A percentile compares a stretch with the other conserved stretches of the same genome.
These are phyloP conservation scores for Monosporascus sp. DNA, from an alignment of 2,329 filamentous ascomycete species.

Conservation along the genomic window DNA sequence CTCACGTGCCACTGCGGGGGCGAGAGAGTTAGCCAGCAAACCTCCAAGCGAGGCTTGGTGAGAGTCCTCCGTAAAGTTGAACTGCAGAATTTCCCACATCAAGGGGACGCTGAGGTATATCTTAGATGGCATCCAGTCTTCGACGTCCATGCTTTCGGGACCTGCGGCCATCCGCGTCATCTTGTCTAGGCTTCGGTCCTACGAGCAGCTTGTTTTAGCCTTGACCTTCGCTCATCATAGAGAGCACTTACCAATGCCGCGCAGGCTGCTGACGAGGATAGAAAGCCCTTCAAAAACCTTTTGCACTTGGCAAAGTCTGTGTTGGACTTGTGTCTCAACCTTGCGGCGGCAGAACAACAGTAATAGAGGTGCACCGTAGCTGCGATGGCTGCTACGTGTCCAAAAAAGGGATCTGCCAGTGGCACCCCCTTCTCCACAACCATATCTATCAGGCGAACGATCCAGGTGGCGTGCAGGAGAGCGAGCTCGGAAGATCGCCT, in stretches of 20 bases:
- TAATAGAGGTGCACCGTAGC: constrained; percentile 50
- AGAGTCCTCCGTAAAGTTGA: constrained; percentile 36
- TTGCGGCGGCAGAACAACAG: constrained; percentile 43
- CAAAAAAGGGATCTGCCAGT: constrained; percentile 47
- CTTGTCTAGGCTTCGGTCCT: constrained; percentile 43
- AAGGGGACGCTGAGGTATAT: constrained; percentile 47
- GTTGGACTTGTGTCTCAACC: constrained; percentile 46
- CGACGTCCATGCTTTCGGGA: constrained; percentile 40
- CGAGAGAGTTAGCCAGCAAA: constrained; percentile 38
- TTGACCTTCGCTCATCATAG: not conserved
- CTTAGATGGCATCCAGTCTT: constrained; percentile 48
- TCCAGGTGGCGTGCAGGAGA: constrained; percentile 47
- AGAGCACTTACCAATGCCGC: constrained; percentile 34
- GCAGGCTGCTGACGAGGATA: constrained; percentile 41
- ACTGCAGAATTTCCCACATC: constrained; percentile 48
- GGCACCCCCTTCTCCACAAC: constrained; percentile 43
- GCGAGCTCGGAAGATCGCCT: constrained; percentile 45
- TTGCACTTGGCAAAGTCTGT: constrained; percentile 47
- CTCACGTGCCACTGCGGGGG: constrained; percentile 23
- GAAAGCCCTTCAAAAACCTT: constrained; percentile 42
- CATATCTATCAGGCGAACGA: constrained; percentile 50
- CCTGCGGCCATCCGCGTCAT: constrained; percentile 45
- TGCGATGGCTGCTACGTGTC: constrained; percentile 45
- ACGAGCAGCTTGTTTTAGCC: not conserved
- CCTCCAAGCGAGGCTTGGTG: constrained; percentile 31